A percentile compares a stretch with the other conserved stretches of the same genome.
Conservation (phyloP, 73 alveolate species). For the Paramecium sexaurelia region DNA sequence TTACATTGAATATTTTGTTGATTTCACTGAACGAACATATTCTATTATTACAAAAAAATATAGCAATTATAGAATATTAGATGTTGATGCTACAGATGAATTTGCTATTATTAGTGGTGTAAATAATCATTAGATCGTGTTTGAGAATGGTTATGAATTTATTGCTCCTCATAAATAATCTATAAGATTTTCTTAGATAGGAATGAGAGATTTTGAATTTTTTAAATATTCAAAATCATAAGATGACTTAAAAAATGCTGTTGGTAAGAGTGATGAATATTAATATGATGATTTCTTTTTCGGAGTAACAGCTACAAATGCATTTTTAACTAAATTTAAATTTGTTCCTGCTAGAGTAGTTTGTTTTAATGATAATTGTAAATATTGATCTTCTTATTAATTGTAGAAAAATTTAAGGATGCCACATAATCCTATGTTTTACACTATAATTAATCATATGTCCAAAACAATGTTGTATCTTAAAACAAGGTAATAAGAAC, state of each 20-base stretch:
- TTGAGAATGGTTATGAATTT: neutral
- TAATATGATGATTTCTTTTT: slow-evolving; percentile 45
- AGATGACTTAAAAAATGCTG: neutral
- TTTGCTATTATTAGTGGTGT: slow-evolving; percentile 38
- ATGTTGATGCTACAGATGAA: slow-evolving; percentile 53
- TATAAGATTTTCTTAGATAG: neutral
- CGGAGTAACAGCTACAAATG: slow-evolving; percentile 34
- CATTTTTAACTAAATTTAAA: slow-evolving; percentile 33
- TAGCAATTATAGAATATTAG: neutral
- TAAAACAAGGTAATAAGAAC: neutral
- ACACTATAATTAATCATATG: neutral
- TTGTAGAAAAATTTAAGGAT: neutral
- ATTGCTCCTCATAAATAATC: neutral
- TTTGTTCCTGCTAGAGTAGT: slow-evolving; percentile 13
- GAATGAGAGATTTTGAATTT: slow-evolving; percentile 53
- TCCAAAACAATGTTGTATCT: neutral
- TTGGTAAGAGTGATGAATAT: neutral
- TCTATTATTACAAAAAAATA: neutral
- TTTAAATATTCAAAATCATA: neutral
- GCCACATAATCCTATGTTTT: neutral
- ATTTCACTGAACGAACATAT: neutral
- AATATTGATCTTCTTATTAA: neutral
- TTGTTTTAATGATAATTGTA: slow-evolving; percentile 9
- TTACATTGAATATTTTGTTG: neutral
- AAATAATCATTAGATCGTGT: slow-evolving; percentile 2